Conservation (phyloP, 441 rosid genomes). For the Omphalea diandra region DNA sequence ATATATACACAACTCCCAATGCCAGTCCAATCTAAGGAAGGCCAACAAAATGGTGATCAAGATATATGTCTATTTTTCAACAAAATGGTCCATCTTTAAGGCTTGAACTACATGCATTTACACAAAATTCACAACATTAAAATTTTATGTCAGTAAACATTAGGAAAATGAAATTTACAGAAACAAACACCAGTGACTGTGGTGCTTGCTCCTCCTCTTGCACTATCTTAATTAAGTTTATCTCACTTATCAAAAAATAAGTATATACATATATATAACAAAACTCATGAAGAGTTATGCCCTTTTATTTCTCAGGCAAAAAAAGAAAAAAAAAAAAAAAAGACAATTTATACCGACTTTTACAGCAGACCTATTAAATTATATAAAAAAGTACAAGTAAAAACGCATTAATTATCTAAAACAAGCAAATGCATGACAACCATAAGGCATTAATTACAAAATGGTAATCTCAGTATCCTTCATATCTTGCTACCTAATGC, state of each 20-base stretch:
- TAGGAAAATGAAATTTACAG: background rate
- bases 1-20: background rate
- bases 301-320: background rate
- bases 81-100: background rate
- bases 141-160: background rate
- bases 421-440: background rate
- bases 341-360: background rate
- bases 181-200: background rate
- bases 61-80: background rate
- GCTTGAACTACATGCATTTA: background rate
- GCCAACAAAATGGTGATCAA: constrained; percentile 1
- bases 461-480: background rate
- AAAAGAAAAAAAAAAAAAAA: background rate
- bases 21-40: background rate
- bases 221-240: background rate
- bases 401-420: background rate
- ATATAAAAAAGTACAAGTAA: background rate
- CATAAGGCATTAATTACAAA: background rate
- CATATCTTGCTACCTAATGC: background rate
- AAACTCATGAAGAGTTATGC: background rate
- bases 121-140: background rate
- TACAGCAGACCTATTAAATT: background rate
- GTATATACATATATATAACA: background rate
- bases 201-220: background rate
- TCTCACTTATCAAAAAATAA: background rate